Evolutionary conservation across 495 filamentous ascomycete species (phyloP), one percentile per base, ranked within the genome.

Genomic region (Aspergillus coremiiformis): DNA sequence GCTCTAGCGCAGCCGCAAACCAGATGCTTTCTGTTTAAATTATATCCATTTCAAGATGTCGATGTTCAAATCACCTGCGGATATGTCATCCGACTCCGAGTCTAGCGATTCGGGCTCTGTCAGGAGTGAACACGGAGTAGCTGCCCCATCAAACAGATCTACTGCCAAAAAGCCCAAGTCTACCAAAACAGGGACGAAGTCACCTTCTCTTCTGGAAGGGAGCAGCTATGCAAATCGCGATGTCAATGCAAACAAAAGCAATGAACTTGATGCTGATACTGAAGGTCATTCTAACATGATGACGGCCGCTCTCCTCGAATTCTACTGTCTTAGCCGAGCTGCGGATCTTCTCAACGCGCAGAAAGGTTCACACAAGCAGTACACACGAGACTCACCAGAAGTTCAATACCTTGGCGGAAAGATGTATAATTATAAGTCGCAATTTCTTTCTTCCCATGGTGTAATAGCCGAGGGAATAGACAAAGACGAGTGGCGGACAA

Each of bases 281-380:
- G 65, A 69, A 23, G 63, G 54, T n/a, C 73, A 77, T 61, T 59
- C 62, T 30, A 69, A 70, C 39, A 42, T 75, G 23, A 68, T 77
- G 71, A 75, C 72, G 5, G 59, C 72, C 22, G 66, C 73, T 2
- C 50, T 77, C 5, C 55, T 77, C 7, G 72, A 75, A 27, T 77
- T 75, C 44, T 74, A 67, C 44, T 77, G 71, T 27, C 55, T 70
- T n/a, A 70, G 56, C 45, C 68, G 68, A 39, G 73, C 73, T 17
- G 70, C 67, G 26, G 73, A 77, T 45, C 64, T 73, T 39, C 66
- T 77, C 30, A 77, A 77, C 60, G 58, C 64, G 6, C 67, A 71
- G 23, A 49, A 58, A 9, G 65, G 63, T 39, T 67, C 70, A 5
- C 54, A 53, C 17, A 54, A 53, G 44, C 53, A 44, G 21, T 74